A percentile compares a stretch with the other conserved stretches of the same genome.
phyloP scores from a whole-genome alignment of 1,284 basidiomycete genomes.

The Trichosporon coremiiforme region DNA sequence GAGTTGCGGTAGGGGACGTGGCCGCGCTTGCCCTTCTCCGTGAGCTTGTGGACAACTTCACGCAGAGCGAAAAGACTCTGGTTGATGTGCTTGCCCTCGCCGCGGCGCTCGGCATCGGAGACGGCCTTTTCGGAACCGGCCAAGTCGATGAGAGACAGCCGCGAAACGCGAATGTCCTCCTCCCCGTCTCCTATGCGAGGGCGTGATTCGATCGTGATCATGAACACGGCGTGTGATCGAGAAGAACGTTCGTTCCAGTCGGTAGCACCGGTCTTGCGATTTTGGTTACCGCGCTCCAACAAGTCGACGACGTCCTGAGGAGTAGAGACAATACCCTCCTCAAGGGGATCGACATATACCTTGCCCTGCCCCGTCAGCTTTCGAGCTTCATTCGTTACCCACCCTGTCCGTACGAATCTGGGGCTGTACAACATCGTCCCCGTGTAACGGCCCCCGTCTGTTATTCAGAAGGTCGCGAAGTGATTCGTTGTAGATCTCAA shows the following conservation, averaged over 20 bases:
- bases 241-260: conserved; percentile 64
- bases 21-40: conserved; percentile 54
- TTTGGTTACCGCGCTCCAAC: conserved; percentile 58
- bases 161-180: conserved; percentile 52
- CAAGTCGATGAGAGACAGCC: conserved; percentile 55
- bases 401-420: conserved; percentile 53
- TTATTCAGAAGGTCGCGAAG: conserved; percentile 60
- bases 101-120: conserved; percentile 59
- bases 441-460: conserved; percentile 42
- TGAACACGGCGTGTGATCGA: conserved; percentile 62
- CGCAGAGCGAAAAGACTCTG: conserved; percentile 60
- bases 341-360: conserved; percentile 59
- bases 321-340: conserved; percentile 61
- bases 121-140: conserved; percentile 63
- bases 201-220: conserved; percentile 58
- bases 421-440: conserved; percentile 48
- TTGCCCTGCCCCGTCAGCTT: conserved; percentile 45
- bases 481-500: conserved; percentile 65
- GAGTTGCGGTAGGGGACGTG: conserved; percentile 64
- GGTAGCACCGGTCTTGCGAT: conserved; percentile 61
- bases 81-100: conserved; percentile 64
- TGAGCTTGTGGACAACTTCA: conserved; percentile 63
- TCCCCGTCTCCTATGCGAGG: conserved; percentile 45
- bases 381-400: conserved; percentile 15
- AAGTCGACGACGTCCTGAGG: conserved; percentile 59